A percentile compares a stretch with the other conserved stretches of the same genome.
Conservation (phyloP, 164 flowering plant genomes). For the Pachysandra terminalis region DNA sequence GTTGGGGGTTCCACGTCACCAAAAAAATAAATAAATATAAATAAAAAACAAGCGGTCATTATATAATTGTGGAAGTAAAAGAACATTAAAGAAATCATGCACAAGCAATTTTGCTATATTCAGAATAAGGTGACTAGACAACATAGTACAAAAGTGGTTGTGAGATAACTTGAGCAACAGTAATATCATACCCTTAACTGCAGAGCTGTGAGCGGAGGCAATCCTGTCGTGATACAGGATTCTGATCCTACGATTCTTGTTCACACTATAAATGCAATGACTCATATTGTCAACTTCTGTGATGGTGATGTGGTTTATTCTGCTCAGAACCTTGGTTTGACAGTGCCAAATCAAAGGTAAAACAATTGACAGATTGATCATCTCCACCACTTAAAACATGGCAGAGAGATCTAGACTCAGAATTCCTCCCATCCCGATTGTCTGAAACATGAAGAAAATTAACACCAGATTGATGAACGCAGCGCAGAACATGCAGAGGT, state of each 20-base stretch:
- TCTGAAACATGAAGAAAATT: slow-evolving; percentile 78
- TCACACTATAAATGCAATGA: too few relatives aligned
- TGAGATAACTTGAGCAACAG: slow-evolving; percentile 1
- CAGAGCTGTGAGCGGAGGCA: slow-evolving; percentile 86
- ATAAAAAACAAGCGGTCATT: too few relatives aligned
- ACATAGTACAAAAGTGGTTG: background rate
- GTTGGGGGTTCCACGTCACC: too few relatives aligned
- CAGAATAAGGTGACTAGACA: background rate
- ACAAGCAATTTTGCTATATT: background rate
- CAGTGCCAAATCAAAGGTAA: slow-evolving; percentile 39
- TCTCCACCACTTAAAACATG: slow-evolving; percentile 86
- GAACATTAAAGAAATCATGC: background rate
- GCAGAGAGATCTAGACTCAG: slow-evolving; percentile 27
- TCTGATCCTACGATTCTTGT: slow-evolving; percentile 31
- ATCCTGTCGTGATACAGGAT: slow-evolving; percentile 36
- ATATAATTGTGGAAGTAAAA: too few relatives aligned
- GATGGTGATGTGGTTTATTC: slow-evolving; percentile 4
- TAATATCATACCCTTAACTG: slow-evolving; percentile 67
- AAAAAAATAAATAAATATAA: too few relatives aligned
- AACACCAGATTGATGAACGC: slow-evolving; percentile 90
- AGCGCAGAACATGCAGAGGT: slow-evolving; percentile 53
- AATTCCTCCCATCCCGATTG: slow-evolving; percentile 15
- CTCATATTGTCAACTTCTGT: slow-evolving; percentile 4
- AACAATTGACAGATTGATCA: slow-evolving; percentile 78
- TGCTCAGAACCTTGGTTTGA: slow-evolving; percentile 9